Conservation (phyloP, 2,329 filamentous ascomycete genomes). For the Aspergillus tanneri region DNA sequence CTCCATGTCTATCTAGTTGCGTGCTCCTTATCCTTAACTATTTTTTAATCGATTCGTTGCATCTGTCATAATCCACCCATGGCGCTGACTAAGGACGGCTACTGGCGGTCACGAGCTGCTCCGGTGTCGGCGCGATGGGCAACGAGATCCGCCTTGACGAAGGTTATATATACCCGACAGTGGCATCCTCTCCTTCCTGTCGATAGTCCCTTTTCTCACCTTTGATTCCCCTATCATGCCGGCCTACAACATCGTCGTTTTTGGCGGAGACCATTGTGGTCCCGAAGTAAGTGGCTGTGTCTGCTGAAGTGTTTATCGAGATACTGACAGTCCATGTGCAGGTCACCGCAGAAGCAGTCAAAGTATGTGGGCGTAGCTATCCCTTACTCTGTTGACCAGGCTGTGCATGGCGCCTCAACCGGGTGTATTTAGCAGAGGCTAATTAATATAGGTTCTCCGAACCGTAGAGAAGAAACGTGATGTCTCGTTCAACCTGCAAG, state of each 20-base stretch:
- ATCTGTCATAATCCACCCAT: constrained; percentile 1
- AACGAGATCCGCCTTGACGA: constrained; percentile 13
- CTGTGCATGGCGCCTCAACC: neutral
- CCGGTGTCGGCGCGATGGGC: constrained; percentile 32
- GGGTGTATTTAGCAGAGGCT: neutral
- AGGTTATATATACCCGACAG: too few species aligned
- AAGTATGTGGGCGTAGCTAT: too few species aligned
- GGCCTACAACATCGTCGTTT: constrained; percentile 74
- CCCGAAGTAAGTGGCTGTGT: constrained; percentile 65
- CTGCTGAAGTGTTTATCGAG: neutral
- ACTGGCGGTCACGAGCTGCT: constrained; percentile 10
- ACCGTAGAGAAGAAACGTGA: constrained; percentile 70
- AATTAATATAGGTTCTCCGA: constrained; percentile 64
- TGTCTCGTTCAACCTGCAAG: constrained; percentile 82
- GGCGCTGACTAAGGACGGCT: neutral
- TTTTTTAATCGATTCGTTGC: constrained; percentile 21
- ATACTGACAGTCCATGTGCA: constrained; percentile 34
- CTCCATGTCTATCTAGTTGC: constrained; percentile 15
- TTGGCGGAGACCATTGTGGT: constrained; percentile 80
- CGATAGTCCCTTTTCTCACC: constrained; percentile 6
- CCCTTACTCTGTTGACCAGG: too few species aligned
- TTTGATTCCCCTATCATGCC: constrained; percentile 54
- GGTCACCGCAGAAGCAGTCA: constrained; percentile 82
- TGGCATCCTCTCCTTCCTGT: constrained; percentile 6
- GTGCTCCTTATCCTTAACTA: constrained; percentile 2